These are phyloP conservation scores for Penicillium thymicola DNA, from an alignment of 2,329 filamentous ascomycete species.

Conservation along the genomic window DNA sequence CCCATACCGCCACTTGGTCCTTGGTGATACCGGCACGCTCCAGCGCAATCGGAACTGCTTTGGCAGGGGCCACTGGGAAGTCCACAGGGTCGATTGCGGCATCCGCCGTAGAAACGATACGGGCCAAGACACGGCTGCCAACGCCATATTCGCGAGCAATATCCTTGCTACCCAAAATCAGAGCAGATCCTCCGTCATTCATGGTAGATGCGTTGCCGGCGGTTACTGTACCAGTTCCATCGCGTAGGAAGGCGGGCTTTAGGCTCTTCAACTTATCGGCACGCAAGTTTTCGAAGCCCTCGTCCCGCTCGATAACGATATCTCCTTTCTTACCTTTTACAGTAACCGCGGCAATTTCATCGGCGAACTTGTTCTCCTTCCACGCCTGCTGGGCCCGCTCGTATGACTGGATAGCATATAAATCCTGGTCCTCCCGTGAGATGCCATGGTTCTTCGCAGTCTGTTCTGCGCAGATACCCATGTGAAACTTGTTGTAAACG, in stretches of 20 bases:
- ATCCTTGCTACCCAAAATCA: constrained; percentile 78
- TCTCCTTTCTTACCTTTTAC: constrained; percentile 83
- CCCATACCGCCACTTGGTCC: constrained; percentile 91
- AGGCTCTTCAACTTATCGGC: constrained; percentile 79
- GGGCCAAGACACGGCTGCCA: constrained; percentile 77
- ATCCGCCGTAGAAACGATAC: constrained; percentile 81
- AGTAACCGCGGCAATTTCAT: constrained; percentile 86
- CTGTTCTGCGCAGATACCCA: constrained; percentile 95
- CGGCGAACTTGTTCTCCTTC: constrained; percentile 75
- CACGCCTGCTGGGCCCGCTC: constrained; percentile 86
- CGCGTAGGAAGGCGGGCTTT: constrained; percentile 85
- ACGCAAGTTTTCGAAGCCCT: constrained; percentile 84
- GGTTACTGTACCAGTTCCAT: constrained; percentile 85
- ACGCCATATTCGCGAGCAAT: constrained; percentile 76
- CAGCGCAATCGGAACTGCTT: constrained; percentile 86
- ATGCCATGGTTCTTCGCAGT: constrained; percentile 85
- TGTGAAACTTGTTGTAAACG: constrained; percentile 94
- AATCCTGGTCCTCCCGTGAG: constrained; percentile 81
- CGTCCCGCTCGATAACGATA: constrained; percentile 73
- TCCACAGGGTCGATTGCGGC: constrained; percentile 88
- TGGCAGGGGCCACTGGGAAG: constrained; percentile 88
- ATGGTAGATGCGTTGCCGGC: constrained; percentile 92
- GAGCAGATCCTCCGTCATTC: constrained; percentile 88
- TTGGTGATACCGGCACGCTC: constrained; percentile 85
- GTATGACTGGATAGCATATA: constrained; percentile 86